Evolutionary conservation across 345 rosid genomes (phyloP).

Genomic region (Viola odorata): DNA sequence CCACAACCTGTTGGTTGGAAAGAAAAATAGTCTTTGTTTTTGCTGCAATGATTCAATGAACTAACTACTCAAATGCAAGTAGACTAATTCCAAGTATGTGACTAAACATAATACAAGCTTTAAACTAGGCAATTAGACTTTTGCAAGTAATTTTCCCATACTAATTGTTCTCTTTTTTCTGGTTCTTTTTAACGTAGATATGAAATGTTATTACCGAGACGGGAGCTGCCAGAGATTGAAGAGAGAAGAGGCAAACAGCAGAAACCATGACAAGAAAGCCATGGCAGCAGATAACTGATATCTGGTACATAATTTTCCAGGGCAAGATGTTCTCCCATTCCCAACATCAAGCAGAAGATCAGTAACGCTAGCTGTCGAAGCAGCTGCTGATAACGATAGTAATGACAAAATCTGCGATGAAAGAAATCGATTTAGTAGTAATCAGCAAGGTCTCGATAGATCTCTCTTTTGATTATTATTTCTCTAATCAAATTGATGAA

Average conservation of each 20-base stretch:
- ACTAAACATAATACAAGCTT: not conserved
- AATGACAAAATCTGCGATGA: conserved; percentile 40
- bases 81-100: not conserved
- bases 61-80: not conserved
- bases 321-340: conserved; percentile 22
- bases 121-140: not conserved
- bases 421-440: not conserved
- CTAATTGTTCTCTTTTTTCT: not conserved
- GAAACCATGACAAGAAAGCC: conserved; percentile 59
- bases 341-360: conserved; percentile 29
- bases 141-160: not conserved
- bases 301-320: conserved; percentile 36
- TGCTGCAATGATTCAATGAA: no score
- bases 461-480: not conserved
- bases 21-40: not conserved
- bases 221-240: conserved; percentile 63
- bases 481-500: not conserved
- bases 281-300: conserved; percentile 59
- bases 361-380: conserved; percentile 51
- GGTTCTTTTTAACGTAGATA: not conserved
- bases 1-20: no score
- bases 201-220: conserved; percentile 18
- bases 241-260: conserved; percentile 47
- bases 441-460: not conserved
- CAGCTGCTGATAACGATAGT: conserved; percentile 55